A percentile compares a stretch with the other conserved stretches of the same genome.
phyloP scores from a whole-genome alignment of 106 monocot species.

The Dendrobium chrysotoxum region DNA sequence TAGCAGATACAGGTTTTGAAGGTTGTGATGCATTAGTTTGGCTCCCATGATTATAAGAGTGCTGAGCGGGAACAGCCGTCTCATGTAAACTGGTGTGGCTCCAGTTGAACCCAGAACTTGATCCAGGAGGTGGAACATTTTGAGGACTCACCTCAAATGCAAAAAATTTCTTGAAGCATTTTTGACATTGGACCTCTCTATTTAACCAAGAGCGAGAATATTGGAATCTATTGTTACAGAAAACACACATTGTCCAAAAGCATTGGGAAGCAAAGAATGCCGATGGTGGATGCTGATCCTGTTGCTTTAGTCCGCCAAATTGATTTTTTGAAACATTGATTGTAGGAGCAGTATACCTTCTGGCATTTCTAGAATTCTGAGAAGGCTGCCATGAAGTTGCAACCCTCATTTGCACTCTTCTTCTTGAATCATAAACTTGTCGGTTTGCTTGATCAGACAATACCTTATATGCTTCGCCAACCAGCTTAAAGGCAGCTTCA shows the following conservation, averaged over 20 bases:
- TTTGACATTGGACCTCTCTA: conserved; percentile 36
- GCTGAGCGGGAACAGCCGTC: background rate
- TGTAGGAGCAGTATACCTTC: conserved; percentile 14
- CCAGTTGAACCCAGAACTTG: background rate
- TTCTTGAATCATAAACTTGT: conserved; percentile 64
- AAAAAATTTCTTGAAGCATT: conserved; percentile 28
- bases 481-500: conserved; percentile 83
- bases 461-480: conserved; percentile 49
- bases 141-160: conserved; percentile 35
- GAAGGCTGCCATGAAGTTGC: conserved; percentile 15
- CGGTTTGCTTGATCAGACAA: conserved; percentile 59
- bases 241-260: conserved; percentile 62
- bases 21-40: conserved; percentile 9
- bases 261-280: conserved; percentile 14
- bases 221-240: conserved; percentile 50
- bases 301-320: conserved; percentile 8
- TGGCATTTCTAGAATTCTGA: conserved; percentile 21
- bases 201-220: conserved; percentile 46
- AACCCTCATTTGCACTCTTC: conserved; percentile 11
- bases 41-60: conserved; percentile 9
- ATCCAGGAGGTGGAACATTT: conserved; percentile 2
- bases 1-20: conserved; percentile 4
- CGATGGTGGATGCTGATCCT: conserved; percentile 20
- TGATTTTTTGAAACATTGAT: conserved; percentile 8
- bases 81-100: conserved; percentile 3